Evolutionary conservation across 1,284 basidiomycete genomes (phyloP).

Genomic region (Sporisorium exsertum): DNA sequence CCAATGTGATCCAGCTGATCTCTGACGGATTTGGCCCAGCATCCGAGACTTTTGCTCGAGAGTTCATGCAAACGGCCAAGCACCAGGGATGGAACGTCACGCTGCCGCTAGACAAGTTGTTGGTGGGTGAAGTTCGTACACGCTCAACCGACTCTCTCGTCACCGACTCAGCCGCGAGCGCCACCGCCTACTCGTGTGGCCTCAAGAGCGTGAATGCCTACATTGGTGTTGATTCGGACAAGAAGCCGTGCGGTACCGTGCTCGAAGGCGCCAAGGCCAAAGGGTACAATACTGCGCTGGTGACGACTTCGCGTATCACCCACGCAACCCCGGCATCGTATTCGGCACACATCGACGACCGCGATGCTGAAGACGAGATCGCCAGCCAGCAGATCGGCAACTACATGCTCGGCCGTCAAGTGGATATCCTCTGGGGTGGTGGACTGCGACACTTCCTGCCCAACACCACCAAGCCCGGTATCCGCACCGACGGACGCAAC

Average conservation of each 20-base stretch:
- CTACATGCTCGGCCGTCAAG: conserved; percentile 62
- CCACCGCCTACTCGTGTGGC: conserved; percentile 68
- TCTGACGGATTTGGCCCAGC: conserved; percentile 68
- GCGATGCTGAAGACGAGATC: conserved; percentile 67
- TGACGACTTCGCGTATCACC: conserved; percentile 67
- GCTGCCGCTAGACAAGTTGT: conserved; percentile 63
- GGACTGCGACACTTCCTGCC: conserved; percentile 65
- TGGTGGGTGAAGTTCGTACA: conserved; percentile 66
- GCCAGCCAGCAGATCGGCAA: conserved; percentile 65
- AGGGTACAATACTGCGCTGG: conserved; percentile 64
- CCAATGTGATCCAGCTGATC: conserved; percentile 60
- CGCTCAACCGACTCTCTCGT: conserved; percentile 65
- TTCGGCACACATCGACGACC: conserved; percentile 65
- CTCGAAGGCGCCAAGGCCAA: conserved; percentile 68
- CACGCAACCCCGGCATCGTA: conserved; percentile 68
- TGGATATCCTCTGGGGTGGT: conserved; percentile 66
- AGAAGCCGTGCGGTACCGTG: conserved; percentile 67
- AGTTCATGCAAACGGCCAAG: conserved; percentile 56
- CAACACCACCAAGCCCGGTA: conserved; percentile 60
- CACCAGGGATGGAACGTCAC: conserved; percentile 47
- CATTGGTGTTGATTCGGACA: conserved; percentile 66
- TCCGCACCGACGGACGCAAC: conserved; percentile 62
- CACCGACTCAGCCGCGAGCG: conserved; percentile 69
- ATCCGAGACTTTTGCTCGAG: conserved; percentile 66
- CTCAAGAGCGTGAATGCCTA: conserved; percentile 66